Evolutionary conservation across 75 land plant species (phyloP), one percentile per base, ranked within the genome.

Genomic region (Ceratopteris richardii): DNA sequence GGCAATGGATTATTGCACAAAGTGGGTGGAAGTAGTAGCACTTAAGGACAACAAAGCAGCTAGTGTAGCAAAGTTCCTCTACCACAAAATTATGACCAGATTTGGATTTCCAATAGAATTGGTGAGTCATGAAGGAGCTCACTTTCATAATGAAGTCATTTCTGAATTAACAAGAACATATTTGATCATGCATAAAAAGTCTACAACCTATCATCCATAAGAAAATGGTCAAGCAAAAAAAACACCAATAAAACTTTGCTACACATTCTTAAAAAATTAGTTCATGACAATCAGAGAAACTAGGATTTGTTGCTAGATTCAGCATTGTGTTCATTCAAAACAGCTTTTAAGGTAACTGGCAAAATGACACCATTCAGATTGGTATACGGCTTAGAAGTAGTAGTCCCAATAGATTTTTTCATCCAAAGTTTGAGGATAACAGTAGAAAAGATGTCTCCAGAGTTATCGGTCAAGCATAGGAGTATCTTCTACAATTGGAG

Each of bases 11-110:
- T 69, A 69, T 18, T 51, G 33, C 37, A 42, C 66, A 0, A 60
- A 62, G 33, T 61, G 58, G 72, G 65, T 56, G 1, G 65, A 69
- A 54, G 65, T 58, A 2, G 0, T 41, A 29, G 44, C 66, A 0
- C 23, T 28, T 2, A 25, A 40, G n/a, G 40, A 51, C 24, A 54
- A 25, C 17, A 56, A 31, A 5, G 54, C 54, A 0, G 4, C 16
- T 0, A 18, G 29, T 31, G 37, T 28, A 3, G 17, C 66, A 0
- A 63, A 63, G 30, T 63, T 70, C 22, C 10, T 58, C 17, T 42
- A 40, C 18, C 39, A 69, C 14, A 28, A 62, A 13, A 61, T 69
- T 18, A 40, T 54, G 20, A 29, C 28, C 3, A 20, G 36, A 0
- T 69, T 29, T 44, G 65, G 65, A 0, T 54, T 0, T 1, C 72